Base-by-base conservation (phyloP, 2,329 filamentous ascomycete genomes). In the Xylariaceae sp. region DNA sequence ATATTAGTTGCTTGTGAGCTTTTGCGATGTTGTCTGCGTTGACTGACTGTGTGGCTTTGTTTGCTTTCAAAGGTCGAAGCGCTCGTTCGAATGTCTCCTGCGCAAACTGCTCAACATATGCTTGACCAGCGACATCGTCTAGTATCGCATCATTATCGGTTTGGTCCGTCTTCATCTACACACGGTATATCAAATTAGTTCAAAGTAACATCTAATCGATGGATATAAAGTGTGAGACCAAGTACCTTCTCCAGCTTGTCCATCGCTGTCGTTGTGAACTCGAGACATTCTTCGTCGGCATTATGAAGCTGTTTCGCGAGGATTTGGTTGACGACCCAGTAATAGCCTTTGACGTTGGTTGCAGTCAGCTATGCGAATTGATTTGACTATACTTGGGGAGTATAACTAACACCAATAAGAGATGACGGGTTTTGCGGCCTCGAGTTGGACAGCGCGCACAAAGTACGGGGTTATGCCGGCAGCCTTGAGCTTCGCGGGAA, bases 71-170 rank as follows among this genome's bases (percentile, higher is more conserved):
- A 0, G 89, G 85, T 45, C 85, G 82, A 60, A 96, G 88, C 4
- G 88, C 92, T 52, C 89, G 81, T 38, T 85, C 79, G 53, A 98
- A 91, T 0, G 90, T 91, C 60, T 95, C 87, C 53, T 92, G 75
- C 0, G 86, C 92, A 65, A 98, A 98, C 64, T 95, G 86, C 67
- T 97, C 91, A 38, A 97, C 85, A 59, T 95, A 95, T 43, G 89
- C 90, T 67, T 91, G 88, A 1, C 89, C 92, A 4, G 86, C 88
- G 2, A 83, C 72, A 57, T 96, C 91, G 66, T 97, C 92, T 5
- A 80, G 75, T 43, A 97, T 83, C 14, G 90, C 86, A 62, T 94
- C 88, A 60, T 97, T 88, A 38, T 79, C 76, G 8, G 82, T 75
- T 60, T 92, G 82, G 46, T 86, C 79, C 10, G 72, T 72, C 72